Evolutionary conservation across 2,329 filamentous ascomycete species (phyloP).

Genomic region (Microdochium trichocladiopsis): DNA sequence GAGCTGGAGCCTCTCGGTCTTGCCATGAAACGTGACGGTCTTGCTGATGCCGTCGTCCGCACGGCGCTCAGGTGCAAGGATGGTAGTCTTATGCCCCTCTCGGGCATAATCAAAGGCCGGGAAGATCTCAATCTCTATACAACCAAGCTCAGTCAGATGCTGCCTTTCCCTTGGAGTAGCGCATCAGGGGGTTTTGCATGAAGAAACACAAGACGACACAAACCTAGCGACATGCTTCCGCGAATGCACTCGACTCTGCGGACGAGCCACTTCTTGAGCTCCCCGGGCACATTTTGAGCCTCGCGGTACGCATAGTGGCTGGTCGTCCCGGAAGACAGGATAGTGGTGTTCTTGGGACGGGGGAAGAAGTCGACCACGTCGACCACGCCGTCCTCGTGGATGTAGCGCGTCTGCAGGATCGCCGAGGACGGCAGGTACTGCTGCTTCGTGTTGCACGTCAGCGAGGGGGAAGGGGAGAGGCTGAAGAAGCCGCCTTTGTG

Average conservation of each 20-base stretch:
- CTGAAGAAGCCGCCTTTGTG: constrained; percentile 68
- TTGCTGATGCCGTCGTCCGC: constrained; percentile 40
- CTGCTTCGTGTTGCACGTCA: constrained; percentile 64
- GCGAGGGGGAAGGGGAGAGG: constrained; percentile 46
- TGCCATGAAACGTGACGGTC: constrained; percentile 55
- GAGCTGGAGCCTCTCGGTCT: constrained; percentile 54
- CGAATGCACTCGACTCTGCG: constrained; percentile 67
- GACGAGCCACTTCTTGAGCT: constrained; percentile 65
- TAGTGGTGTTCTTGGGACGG: constrained; percentile 52
- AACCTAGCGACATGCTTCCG: constrained; percentile 54
- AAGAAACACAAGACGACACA: constrained; percentile 1
- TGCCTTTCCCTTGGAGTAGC: too few relatives aligned
- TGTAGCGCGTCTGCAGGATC: constrained; percentile 71
- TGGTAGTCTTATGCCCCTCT: constrained; percentile 52
- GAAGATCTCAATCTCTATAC: constrained; percentile 59
- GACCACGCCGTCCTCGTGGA: constrained; percentile 67
- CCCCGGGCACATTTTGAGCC: constrained; percentile 45
- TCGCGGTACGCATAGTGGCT: constrained; percentile 47
- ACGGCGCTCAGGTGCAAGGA: constrained; percentile 36
- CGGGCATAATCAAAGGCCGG: constrained; percentile 66
- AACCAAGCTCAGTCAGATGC: too few relatives aligned
- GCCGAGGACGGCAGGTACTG: constrained; percentile 71
- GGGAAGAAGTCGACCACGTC: constrained; percentile 73
- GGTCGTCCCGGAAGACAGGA: constrained; percentile 34
- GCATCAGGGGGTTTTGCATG: too few relatives aligned